These are phyloP conservation scores for Amylostereum areolatum DNA, from an alignment of 1,284 basidiomycete genomes.

Conservation along the genomic window DNA sequence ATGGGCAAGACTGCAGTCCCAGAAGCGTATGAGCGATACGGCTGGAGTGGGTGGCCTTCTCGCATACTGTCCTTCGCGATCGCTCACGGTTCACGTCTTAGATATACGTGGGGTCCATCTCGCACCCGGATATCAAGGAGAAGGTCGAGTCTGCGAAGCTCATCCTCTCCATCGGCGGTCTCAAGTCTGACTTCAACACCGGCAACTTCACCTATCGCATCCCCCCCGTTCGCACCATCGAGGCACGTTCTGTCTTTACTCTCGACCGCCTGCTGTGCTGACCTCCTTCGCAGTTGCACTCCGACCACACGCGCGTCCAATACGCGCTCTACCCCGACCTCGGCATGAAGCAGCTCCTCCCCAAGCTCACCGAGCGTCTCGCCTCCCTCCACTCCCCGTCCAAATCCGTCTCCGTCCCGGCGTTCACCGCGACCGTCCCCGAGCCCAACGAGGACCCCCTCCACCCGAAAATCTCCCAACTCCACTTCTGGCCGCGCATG, in stretches of 20 bases:
- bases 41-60: slow-evolving; percentile 59
- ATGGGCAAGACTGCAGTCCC: slow-evolving; percentile 87
- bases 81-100: slow-evolving; percentile 17
- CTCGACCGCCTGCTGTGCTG: slow-evolving; percentile 6
- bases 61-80: neutral
- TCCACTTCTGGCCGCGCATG: slow-evolving; percentile 84
- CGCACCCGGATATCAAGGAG: slow-evolving; percentile 65
- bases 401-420: slow-evolving; percentile 40
- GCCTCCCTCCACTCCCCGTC: slow-evolving; percentile 33
- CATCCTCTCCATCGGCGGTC: slow-evolving; percentile 75
- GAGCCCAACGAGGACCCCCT: slow-evolving; percentile 39
- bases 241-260: slow-evolving; percentile 35
- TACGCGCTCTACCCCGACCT: slow-evolving; percentile 57
- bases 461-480: slow-evolving; percentile 59
- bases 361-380: slow-evolving; percentile 57
- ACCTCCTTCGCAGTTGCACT: slow-evolving; percentile 61
- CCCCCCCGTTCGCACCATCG: slow-evolving; percentile 53
- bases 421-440: slow-evolving; percentile 30
- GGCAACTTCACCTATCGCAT: slow-evolving; percentile 78
- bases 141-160: slow-evolving; percentile 81
- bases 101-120: slow-evolving; percentile 82
- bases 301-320: slow-evolving; percentile 67
- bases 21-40: slow-evolving; percentile 81
- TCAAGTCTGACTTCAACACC: slow-evolving; percentile 90
- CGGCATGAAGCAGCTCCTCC: slow-evolving; percentile 69